Conservation (phyloP, 208 protist species). For the Acanthamoeba triangularis region DNA sequence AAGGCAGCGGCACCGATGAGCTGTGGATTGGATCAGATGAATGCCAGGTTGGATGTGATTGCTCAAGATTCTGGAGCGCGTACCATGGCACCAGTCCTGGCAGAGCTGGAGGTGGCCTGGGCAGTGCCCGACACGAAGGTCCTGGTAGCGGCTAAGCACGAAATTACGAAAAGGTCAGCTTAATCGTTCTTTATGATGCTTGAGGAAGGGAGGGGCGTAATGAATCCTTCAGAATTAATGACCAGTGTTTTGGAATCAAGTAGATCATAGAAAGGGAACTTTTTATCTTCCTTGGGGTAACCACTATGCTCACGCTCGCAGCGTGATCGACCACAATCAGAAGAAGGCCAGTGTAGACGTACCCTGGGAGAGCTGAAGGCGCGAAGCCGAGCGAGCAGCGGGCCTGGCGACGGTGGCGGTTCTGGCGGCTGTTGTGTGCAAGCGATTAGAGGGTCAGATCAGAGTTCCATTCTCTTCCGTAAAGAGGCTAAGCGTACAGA, state of each 20-base stretch:
- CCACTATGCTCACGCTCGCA: too few relatives aligned
- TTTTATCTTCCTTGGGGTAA: neutral
- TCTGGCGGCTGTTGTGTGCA: neutral
- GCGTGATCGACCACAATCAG: too few relatives aligned
- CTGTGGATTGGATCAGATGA: neutral
- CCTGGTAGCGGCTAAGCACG: neutral
- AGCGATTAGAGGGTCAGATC: neutral
- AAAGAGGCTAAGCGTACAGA: neutral
- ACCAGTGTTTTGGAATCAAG: neutral
- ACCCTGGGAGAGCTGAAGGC: slow-evolving; percentile 37
- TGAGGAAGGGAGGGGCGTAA: neutral
- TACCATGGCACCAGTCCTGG: slow-evolving; percentile 5
- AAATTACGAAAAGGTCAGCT: neutral
- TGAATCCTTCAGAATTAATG: neutral
- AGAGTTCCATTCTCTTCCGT: neutral
- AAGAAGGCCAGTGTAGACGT: neutral
- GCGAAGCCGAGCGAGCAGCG: neutral
- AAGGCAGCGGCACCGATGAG: slow-evolving; percentile 25
- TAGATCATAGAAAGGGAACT: neutral
- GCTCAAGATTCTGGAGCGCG: neutral
- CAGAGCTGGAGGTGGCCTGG: neutral
- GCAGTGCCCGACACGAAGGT: slow-evolving; percentile 25
- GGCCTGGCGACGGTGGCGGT: slow-evolving; percentile 30
- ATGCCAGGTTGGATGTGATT: neutral
- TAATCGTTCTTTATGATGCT: too few relatives aligned